These are phyloP conservation scores for Trichoderma cornu-damae DNA, from an alignment of 2,329 filamentous ascomycete species.

Conservation along the genomic window DNA sequence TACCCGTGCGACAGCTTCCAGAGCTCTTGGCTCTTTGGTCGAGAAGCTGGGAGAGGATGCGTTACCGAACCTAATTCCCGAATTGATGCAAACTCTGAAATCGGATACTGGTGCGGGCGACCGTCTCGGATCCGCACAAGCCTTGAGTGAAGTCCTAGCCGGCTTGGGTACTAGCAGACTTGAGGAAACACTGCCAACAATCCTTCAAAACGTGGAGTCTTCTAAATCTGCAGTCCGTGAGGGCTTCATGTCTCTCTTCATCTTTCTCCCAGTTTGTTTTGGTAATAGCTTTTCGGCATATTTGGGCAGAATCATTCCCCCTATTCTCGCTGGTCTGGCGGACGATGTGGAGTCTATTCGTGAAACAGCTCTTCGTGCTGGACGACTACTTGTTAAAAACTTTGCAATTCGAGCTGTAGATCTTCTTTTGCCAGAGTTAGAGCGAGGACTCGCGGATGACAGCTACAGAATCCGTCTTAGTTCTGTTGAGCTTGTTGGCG, in stretches of 20 bases:
- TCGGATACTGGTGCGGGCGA: constrained; percentile 96
- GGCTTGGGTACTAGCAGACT: constrained; percentile 87
- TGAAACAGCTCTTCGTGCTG: constrained; percentile 91
- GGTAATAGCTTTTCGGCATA: constrained; percentile 98
- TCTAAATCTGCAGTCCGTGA: constrained; percentile 86
- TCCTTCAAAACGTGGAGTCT: constrained; percentile 92
- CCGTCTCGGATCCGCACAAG: constrained; percentile 90
- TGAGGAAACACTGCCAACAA: constrained; percentile 93
- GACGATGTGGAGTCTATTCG: constrained; percentile 96
- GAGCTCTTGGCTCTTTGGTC: constrained; percentile 90
- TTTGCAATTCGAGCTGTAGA: constrained; percentile 95
- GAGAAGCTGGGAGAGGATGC: constrained; percentile 98
- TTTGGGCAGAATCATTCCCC: constrained; percentile 88
- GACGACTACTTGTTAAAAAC: constrained; percentile 94
- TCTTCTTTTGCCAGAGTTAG: constrained; percentile 85
- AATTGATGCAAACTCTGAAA: constrained; percentile 95
- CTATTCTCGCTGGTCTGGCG: constrained; percentile 87
- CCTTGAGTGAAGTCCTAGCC: constrained; percentile 90
- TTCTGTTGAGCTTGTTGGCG: constrained; percentile 94
- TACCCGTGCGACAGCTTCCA: constrained; percentile 91
- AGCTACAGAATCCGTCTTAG: constrained; percentile 97
- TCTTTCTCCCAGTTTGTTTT: constrained; percentile 97
- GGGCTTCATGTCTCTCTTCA: constrained; percentile 99
- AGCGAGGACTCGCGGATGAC: constrained; percentile 94
- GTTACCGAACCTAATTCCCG: constrained; percentile 92